Percentiles rank a stretch among this genome's conserved stretches.
phyloP scores from a whole-genome alignment of 225 moss, liverwort and hornwort genomes.

The Thuidium tamariscinum region DNA sequence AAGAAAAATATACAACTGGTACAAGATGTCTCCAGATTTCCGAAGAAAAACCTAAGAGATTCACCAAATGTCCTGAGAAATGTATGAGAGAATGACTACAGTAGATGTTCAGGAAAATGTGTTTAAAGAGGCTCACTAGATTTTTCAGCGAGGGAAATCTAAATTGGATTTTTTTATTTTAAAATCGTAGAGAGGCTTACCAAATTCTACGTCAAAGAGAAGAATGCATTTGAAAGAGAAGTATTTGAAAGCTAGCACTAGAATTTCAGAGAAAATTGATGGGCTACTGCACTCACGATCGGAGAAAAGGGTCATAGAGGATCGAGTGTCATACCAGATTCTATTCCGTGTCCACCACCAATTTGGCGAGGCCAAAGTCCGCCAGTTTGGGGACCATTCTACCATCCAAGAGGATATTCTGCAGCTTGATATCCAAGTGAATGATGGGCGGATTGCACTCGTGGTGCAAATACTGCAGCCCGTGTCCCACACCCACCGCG shows the following conservation, averaged over 20 bases:
- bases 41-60: background rate
- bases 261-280: background rate
- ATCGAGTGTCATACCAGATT: background rate
- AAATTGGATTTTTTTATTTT: background rate
- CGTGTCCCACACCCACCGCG: constrained; percentile 3
- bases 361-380: constrained; percentile 26
- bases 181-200: background rate
- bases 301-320: background rate
- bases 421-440: constrained; percentile 30
- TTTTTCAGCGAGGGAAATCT: background rate
- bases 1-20: background rate
- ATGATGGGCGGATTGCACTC: constrained; percentile 20
- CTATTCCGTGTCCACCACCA: background rate
- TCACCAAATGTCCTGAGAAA: background rate
- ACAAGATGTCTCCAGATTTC: background rate
- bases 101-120: background rate
- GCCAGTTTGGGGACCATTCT: constrained; percentile 5
- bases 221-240: background rate
- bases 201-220: background rate
- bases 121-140: background rate
- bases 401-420: constrained; percentile 19
- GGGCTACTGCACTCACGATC: too few relatives aligned
- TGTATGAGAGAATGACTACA: background rate
- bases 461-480: constrained; percentile 18
- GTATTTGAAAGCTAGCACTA: background rate